Evolutionary conservation across 2,329 filamentous ascomycete genomes (phyloP).

Genomic region (Beauveria varroae): DNA sequence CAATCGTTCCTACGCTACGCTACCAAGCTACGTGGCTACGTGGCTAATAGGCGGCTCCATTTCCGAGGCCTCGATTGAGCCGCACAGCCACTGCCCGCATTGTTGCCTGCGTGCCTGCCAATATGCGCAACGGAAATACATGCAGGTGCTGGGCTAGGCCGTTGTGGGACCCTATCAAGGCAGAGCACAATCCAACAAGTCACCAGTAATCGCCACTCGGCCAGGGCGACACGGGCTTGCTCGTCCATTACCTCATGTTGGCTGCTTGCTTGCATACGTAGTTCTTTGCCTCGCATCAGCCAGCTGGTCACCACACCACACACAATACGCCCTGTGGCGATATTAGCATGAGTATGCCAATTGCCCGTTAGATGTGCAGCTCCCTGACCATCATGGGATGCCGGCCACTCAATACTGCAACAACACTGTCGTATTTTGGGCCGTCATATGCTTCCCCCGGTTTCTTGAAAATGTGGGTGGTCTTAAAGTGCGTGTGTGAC

Average conservation of each 20-base stretch:
- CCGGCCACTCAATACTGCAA: background rate
- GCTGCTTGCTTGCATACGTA: conserved; percentile 7
- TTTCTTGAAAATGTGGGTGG: background rate
- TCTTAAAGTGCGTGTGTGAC: conserved; percentile 1
- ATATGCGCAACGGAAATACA: background rate
- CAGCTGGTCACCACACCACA: conserved; percentile 6
- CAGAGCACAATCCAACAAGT: background rate
- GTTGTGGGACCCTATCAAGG: background rate
- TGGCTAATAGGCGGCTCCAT: background rate
- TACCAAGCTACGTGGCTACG: too few species aligned
- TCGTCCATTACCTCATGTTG: background rate
- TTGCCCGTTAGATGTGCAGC: background rate
- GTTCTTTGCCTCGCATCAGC: conserved; percentile 5
- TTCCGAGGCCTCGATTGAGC: conserved; percentile 1
- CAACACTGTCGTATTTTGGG: background rate
- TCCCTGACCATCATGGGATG: background rate
- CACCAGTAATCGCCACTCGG: background rate
- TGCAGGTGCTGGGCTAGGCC: background rate
- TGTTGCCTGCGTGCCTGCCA: background rate
- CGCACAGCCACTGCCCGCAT: conserved; percentile 2
- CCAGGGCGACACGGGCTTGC: background rate
- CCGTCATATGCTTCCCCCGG: conserved; percentile 6
- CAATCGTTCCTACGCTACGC: background rate
- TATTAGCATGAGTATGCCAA: background rate
- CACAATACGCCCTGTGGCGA: background rate